phyloP scores from a whole-genome alignment of 2,329 filamentous ascomycete genomes.

The Alternaria metachromatica region DNA sequence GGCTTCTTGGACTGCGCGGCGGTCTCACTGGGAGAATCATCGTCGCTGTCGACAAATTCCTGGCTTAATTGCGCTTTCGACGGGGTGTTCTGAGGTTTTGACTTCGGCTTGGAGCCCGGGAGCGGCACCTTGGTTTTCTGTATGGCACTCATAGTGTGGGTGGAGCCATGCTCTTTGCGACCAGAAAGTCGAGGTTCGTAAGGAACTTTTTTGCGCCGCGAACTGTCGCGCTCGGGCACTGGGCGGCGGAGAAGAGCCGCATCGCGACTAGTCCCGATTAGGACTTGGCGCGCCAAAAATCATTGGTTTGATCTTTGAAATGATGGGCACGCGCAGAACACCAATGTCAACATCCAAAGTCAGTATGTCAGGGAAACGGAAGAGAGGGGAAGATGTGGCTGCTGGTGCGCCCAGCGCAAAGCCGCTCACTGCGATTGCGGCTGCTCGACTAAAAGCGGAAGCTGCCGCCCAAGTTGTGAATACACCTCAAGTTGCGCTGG shows the following conservation, averaged over 20 bases:
- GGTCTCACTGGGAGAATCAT: slow-evolving; percentile 37
- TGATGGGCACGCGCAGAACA: slow-evolving; percentile 3
- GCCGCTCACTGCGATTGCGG: slow-evolving; percentile 44
- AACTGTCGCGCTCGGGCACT: slow-evolving; percentile 15
- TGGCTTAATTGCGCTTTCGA: slow-evolving; percentile 41
- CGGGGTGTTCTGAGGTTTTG: slow-evolving; percentile 23
- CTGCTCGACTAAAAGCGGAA: slow-evolving; percentile 39
- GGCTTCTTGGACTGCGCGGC: slow-evolving; percentile 20
- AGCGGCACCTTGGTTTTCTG: slow-evolving; percentile 46
- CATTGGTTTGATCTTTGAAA: slow-evolving; percentile 2
- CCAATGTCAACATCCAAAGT: slow-evolving; percentile 3
- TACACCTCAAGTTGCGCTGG: slow-evolving; percentile 17
- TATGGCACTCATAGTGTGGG: slow-evolving; percentile 41
- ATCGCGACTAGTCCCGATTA: slow-evolving; percentile 5
- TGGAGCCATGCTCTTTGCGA: slow-evolving; percentile 19
- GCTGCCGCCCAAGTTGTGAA: slow-evolving; percentile 16
- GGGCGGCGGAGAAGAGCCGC: slow-evolving; percentile 13
- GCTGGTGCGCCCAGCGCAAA: slow-evolving; percentile 15
- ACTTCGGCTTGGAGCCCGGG: slow-evolving; percentile 38
- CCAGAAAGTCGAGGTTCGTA: slow-evolving; percentile 18
- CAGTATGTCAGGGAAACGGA: slow-evolving; percentile 43
- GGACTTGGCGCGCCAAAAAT: slow-evolving; percentile 9
- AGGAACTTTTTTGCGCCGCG: slow-evolving; percentile 39
- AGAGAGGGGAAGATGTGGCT: slow-evolving; percentile 23
- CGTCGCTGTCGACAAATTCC: slow-evolving; percentile 45